Evolutionary conservation across 2,329 filamentous ascomycete genomes (phyloP), one percentile per base, ranked within the genome.

Genomic region (Chalara sp.): DNA sequence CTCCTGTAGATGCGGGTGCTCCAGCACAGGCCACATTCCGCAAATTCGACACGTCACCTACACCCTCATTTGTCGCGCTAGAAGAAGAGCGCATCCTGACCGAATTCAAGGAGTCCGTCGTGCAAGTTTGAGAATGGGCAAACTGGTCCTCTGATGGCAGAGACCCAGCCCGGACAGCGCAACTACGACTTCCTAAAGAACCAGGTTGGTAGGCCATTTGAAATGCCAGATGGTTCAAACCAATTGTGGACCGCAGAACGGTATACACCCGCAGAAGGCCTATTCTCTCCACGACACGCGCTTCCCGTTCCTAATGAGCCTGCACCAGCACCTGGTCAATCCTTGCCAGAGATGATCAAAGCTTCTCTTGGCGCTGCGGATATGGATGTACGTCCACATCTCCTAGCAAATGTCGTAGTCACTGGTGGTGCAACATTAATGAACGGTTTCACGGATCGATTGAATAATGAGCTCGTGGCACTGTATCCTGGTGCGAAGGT

Each of bases 71-170:
- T 78, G 83, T 86, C 53, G 74, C 76, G 13, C 84, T 92, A 58
- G 85, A 97, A 70, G 91, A 99, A 73, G 93, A 97, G 68, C 87
- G 92, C 48, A 85, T 96, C 41, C 73, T 99, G 51, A 90, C 89
- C 37, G 90, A 96, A 67, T 99, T 95, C 80, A 99, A 99, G 73
- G 95, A 99, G 72, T 95, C 87, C 13, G 89, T 96, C 12, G 90
- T 97, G 31, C 90, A 96, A 70, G 83, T 92, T 11, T 99, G 93
- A n/a, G 92, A 81, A 83, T 30, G 89, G 89, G 1, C 88, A 88
- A 0, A 37, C 8, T 4, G 84, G 84, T 53, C 79, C 83, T 54
- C 82, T 89, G 61, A 68, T 56, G 53, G 67, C 64, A 59, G 66
- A 60, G 40, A 68, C 69, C 41, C 70, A 68, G 58, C 79, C 72